Evolutionary conservation across 306 rosid genomes (phyloP).

Genomic region (Cicer pinnatifidum): DNA sequence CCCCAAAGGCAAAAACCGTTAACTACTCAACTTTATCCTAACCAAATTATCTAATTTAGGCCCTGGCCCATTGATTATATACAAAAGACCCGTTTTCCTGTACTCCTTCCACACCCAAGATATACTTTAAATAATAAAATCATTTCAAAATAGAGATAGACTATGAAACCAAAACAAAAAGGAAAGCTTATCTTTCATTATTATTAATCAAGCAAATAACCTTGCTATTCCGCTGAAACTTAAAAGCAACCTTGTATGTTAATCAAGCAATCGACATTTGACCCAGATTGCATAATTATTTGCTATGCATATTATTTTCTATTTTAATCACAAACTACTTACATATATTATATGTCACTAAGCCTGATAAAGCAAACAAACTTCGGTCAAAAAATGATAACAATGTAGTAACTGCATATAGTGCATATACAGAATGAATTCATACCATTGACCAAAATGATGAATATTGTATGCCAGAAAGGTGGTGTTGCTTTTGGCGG

Average conservation of each 20-base stretch:
- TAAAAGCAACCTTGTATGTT: background rate
- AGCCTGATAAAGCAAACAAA: slow-evolving; percentile 31
- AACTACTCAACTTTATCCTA: background rate
- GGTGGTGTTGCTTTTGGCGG: slow-evolving; percentile 80
- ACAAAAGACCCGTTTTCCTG: slow-evolving; percentile 1
- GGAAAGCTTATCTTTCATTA: slow-evolving; percentile 27
- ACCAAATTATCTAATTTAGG: background rate
- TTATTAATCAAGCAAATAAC: slow-evolving; percentile 30
- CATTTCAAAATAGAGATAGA: slow-evolving; percentile 10
- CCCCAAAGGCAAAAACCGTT: slow-evolving; percentile 19
- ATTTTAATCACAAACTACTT: slow-evolving; percentile 31
- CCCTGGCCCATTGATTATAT: background rate
- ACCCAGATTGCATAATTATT: slow-evolving; percentile 8
- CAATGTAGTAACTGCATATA: slow-evolving; percentile 21
- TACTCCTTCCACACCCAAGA: background rate
- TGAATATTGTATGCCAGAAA: slow-evolving; percentile 87
- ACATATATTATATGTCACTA: slow-evolving; percentile 13
- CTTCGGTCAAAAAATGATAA: slow-evolving; percentile 18
- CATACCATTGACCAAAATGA: slow-evolving; percentile 89
- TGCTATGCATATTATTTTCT: slow-evolving; percentile 27
- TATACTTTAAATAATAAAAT: slow-evolving; percentile 26
- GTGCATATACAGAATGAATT: slow-evolving; percentile 6
- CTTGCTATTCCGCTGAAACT: background rate
- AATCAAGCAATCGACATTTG: slow-evolving; percentile 18
- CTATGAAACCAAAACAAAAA: slow-evolving; percentile 15